Base-by-base conservation (phyloP, 805 yeast genomes). In the Zygotorulaspora florentina region DNA sequence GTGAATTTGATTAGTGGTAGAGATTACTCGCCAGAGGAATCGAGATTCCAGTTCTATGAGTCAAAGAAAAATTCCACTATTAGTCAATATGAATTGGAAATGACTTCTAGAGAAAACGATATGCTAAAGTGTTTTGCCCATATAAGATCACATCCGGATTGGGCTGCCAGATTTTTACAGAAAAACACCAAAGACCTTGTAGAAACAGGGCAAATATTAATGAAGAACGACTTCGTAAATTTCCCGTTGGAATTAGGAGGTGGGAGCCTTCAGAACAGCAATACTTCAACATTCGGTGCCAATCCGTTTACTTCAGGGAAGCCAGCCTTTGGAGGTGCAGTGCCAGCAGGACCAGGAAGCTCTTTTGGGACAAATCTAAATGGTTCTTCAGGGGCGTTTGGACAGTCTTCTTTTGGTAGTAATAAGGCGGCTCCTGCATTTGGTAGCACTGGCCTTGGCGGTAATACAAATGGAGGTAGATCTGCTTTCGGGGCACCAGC, bases 161-260 rank as follows among this genome's bases (percentile, higher is more conserved):
- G 72, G 53, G 85, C 83, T 6, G 83, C 82, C 0, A 67, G 85
- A 40, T 81, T 73, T 57, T 58, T 74, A n/a, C 85, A 81, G 48
- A 52, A 70, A 16, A 65, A 76, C 4, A 71, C 75, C 1, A 60
- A 61, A 36, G 56, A 64, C 34, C 40, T 62, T 18, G 41, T 47
- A n/a, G 61, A 57, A 31, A 66, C 55, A 28, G 66, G 52, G 43
- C 55, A 38, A 35, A 57, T 52, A 3, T 42, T 57, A 3, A 51
- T 57, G 8, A 64, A 65, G 8, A 39, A 43, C 27, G 64, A 66
- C 0, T 72, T 70, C 40, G 55, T 71, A 1, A 62, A 65, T 2
- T 65, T 65, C 23, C 62, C 68, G 1, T 43, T 71, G 16, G 67
- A 68, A 42, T 46, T 67, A 5, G 54, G 61, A 2, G 66, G 63